phyloP scores from a whole-genome alignment of 805 yeast species.

The Ogataea glucozyma region DNA sequence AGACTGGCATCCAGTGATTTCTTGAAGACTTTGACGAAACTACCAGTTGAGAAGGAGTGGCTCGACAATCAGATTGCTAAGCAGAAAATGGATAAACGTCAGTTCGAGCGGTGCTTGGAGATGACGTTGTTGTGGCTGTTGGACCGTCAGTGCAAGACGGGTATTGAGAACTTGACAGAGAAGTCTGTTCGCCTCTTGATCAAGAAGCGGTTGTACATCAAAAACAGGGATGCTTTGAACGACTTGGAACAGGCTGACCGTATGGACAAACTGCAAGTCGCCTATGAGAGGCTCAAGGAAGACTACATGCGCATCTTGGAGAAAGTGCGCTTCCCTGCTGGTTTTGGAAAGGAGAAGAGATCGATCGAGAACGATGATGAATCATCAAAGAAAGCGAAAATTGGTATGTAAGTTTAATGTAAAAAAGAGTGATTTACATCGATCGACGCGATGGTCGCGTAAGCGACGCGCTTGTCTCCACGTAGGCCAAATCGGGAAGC shows the following conservation, averaged over 20 bases:
- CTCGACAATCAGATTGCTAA: slow-evolving; percentile 36
- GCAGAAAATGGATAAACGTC: slow-evolving; percentile 72
- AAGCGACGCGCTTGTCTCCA: slow-evolving; percentile 1
- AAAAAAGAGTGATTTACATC: neutral
- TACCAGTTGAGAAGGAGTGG: slow-evolving; percentile 40
- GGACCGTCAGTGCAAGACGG: slow-evolving; percentile 26
- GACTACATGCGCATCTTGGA: slow-evolving; percentile 66
- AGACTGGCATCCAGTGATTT: slow-evolving; percentile 40
- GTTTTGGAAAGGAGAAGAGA: slow-evolving; percentile 15
- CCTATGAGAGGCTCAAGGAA: slow-evolving; percentile 65
- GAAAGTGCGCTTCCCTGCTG: slow-evolving; percentile 22
- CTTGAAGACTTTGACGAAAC: slow-evolving; percentile 30
- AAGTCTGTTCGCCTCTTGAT: slow-evolving; percentile 57
- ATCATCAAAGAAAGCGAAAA: slow-evolving; percentile 13
- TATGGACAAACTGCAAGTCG: slow-evolving; percentile 71
- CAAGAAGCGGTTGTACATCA: slow-evolving; percentile 71
- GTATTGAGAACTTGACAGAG: slow-evolving; percentile 26
- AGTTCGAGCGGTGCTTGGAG: slow-evolving; percentile 74
- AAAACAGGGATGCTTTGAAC: slow-evolving; percentile 75
- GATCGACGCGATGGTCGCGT: slow-evolving; percentile 2
- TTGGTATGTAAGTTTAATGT: neutral
- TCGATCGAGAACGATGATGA: slow-evolving; percentile 8
- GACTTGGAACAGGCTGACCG: slow-evolving; percentile 65
- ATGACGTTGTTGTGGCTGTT: slow-evolving; percentile 57
- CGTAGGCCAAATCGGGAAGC: slow-evolving; percentile 22